A percentile compares a stretch with the other conserved stretches of the same genome.
These are phyloP conservation scores for Luffa acutangula DNA, from an alignment of 306 rosid species.

Conservation along the genomic window DNA sequence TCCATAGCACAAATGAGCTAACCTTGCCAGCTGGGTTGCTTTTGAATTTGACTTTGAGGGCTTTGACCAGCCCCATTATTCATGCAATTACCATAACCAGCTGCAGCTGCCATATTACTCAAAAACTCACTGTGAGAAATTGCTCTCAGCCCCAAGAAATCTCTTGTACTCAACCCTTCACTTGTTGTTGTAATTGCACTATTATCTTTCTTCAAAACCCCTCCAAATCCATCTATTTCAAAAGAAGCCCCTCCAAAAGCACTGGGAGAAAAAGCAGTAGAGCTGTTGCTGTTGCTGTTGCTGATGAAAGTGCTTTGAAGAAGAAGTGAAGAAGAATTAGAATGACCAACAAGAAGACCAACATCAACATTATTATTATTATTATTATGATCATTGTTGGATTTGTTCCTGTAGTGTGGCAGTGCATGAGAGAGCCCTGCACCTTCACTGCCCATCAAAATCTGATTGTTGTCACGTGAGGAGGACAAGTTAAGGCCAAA, in stretches of 20 bases:
- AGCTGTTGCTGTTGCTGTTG: no score
- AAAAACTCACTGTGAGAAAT: conserved; percentile 63
- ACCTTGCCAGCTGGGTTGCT: conserved; percentile 58
- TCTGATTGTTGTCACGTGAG: conserved; percentile 26
- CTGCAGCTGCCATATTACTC: conserved; percentile 35
- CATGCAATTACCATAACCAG: conserved; percentile 58
- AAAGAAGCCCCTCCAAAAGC: conserved; percentile 36
- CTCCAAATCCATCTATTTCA: conserved; percentile 50
- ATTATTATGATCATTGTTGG: no score
- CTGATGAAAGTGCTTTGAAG: no score
- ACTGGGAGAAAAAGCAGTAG: conserved; percentile 27
- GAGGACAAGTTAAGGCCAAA: conserved; percentile 41
- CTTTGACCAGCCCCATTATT: conserved; percentile 25
- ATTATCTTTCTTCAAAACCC: conserved; percentile 9
- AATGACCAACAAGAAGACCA: no score
- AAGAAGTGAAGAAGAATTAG: no score
- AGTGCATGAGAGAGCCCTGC: neutral
- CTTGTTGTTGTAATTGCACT: neutral
- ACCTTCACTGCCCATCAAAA: conserved; percentile 1
- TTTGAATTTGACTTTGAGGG: conserved; percentile 45
- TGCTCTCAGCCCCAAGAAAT: conserved; percentile 80
- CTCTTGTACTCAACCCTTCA: conserved; percentile 28
- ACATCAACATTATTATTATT: no score
- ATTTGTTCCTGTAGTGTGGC: neutral
- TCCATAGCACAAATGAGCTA: conserved; percentile 6